Conservation (phyloP, 2,329 filamentous ascomycete species). For the Hypoxylon sp. region DNA sequence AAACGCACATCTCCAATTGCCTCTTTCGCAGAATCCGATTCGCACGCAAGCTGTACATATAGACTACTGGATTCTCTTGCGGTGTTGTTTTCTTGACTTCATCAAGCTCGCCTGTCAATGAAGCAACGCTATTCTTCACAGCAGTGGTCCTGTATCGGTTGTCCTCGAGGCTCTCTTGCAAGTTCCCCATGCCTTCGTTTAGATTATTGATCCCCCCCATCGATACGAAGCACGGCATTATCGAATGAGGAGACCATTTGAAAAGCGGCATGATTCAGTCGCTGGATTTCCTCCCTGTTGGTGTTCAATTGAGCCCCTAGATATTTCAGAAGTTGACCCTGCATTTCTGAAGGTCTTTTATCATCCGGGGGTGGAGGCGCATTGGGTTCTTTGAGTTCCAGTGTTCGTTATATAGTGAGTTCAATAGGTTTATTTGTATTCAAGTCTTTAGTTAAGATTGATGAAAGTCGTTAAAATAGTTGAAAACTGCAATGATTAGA, state of each 20-base stretch:
- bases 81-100: conserved; percentile 24
- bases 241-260: conserved; percentile 51
- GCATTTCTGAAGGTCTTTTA: conserved; percentile 14
- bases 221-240: conserved; percentile 47
- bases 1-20: conserved; percentile 38
- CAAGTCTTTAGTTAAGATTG: conserved; percentile 40
- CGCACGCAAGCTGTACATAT: conserved; percentile 22
- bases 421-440: conserved; percentile 35
- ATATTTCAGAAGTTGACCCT: conserved; percentile 36
- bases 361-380: not conserved
- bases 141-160: conserved; percentile 8
- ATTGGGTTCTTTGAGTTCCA: conserved; percentile 44
- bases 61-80: conserved; percentile 7
- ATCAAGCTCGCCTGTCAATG: conserved; percentile 41
- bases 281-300: conserved; percentile 49
- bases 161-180: conserved; percentile 40
- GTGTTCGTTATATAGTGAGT: conserved; percentile 46
- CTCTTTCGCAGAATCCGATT: conserved; percentile 23
- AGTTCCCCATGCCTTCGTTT: conserved; percentile 40
- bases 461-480: conserved; percentile 47
- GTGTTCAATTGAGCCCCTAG: conserved; percentile 48
- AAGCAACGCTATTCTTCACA: conserved; percentile 41
- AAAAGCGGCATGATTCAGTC: conserved; percentile 50
- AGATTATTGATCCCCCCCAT: conserved; percentile 48
- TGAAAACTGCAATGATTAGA: conserved; percentile 46